A percentile compares a stretch with the other conserved stretches of the same genome.
These are phyloP conservation scores for Cytospora mali DNA, from an alignment of 2,329 filamentous ascomycete genomes.

Conservation along the genomic window DNA sequence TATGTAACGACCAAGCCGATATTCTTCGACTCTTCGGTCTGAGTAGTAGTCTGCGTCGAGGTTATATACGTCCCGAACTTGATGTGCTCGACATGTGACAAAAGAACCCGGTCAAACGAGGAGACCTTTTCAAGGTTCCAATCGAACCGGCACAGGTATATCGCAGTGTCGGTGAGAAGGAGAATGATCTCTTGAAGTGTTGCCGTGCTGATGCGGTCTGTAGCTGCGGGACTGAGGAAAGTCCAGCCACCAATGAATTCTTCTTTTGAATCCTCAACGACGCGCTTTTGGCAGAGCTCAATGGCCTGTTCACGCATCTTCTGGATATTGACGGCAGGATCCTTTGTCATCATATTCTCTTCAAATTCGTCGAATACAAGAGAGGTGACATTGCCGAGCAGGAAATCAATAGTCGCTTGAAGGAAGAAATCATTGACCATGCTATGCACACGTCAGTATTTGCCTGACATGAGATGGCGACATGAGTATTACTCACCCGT, in stretches of 20 bases:
- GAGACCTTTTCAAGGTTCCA: conserved; percentile 95
- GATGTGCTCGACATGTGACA: conserved; percentile 73
- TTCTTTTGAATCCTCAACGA: conserved; percentile 80
- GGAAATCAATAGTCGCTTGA: conserved; percentile 91
- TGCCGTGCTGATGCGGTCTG: conserved; percentile 68
- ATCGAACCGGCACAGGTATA: conserved; percentile 91
- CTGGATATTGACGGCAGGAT: conserved; percentile 84
- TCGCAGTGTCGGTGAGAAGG: conserved; percentile 78
- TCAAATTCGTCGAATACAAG: conserved; percentile 94
- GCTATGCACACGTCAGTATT: conserved; percentile 53
- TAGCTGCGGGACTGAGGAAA: conserved; percentile 72
- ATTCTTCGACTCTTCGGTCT: conserved; percentile 78
- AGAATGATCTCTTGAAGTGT: conserved; percentile 89
- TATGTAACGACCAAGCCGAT: conserved; percentile 84
- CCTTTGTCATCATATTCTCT: conserved; percentile 86
- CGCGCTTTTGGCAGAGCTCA: conserved; percentile 83
- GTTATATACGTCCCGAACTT: conserved; percentile 88
- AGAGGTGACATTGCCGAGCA: conserved; percentile 84
- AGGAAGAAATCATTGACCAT: conserved; percentile 98
- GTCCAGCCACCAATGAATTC: conserved; percentile 91
- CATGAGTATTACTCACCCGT: conserved; percentile 52
- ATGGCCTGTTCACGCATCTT: conserved; percentile 88
- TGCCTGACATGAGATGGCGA: too few relatives aligned
- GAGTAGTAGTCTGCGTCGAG: conserved; percentile 75
- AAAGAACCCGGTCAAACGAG: conserved; percentile 83